Base-by-base conservation (phyloP, 1,284 basidiomycete genomes). In the Melampsora medusae region DNA sequence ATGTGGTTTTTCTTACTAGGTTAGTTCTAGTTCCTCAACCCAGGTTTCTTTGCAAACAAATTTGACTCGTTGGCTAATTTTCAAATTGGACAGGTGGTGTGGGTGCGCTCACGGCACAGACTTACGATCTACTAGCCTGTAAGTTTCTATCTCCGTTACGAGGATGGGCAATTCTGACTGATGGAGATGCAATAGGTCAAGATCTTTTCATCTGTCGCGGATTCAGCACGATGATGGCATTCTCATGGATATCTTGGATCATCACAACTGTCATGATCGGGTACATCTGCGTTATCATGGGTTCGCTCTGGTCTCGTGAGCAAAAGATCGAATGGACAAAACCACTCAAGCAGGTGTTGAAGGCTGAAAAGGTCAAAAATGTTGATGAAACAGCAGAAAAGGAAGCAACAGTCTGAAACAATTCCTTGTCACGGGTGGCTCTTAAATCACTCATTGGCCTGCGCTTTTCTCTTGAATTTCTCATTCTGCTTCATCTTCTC, bases 161-260 rank as follows among this genome's bases (percentile, higher is more conserved):
- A 38, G 17, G 42, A 4, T 7, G 4, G 25, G 19, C 6, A 64
- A n/a, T 19, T 33, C 33, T 35, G 3, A 22, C 31, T 48, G 9
- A n/a, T 49, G 6, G 17, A 46, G 25, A 42, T 38, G 16, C 28
- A 1, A 19, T 42, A 70, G 69, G 69, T 70, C 69, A 70, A 70
- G 61, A 61, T 42, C 38, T 70, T 22, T 70, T 70, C 69, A 70
- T 70, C 38, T 70, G 69, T 56, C 69, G 69, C 19, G 69, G 69
- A 5, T 70, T 70, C 38, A 70, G 69, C 35, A 62, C 69, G 12
- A 70, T 70, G 69, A 70, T 70, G 69, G 69, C 69, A 5, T 70
- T 70, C 49, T 53, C 69, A 0, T 70, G 69, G 69, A 56, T 70
- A 22, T 60, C 46, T 38, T 70, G 69, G 69, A 70, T 70, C 17